Evolutionary conservation across 2,329 filamentous ascomycete genomes (phyloP).

Genomic region (Polychaeton citri): DNA sequence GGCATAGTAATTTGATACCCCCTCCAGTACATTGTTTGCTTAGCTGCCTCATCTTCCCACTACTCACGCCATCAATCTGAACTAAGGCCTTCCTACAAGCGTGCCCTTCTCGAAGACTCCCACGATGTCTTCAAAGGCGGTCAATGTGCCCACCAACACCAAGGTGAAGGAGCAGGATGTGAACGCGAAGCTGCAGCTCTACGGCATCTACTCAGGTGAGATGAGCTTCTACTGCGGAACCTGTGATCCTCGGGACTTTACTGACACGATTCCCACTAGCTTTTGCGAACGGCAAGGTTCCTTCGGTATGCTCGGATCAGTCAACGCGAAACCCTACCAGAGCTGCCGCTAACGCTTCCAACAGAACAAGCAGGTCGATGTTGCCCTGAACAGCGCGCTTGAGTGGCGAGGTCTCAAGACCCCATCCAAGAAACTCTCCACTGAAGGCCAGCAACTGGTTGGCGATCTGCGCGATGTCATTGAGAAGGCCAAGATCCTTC

Average conservation of each 20-base stretch:
- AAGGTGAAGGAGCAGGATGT: slow-evolving; percentile 73
- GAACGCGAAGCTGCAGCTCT: slow-evolving; percentile 87
- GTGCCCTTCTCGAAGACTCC: too few species aligned
- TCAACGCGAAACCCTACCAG: not conserved
- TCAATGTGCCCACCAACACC: slow-evolving; percentile 61
- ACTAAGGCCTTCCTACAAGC: too few species aligned
- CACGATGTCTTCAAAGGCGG: slow-evolving; percentile 25
- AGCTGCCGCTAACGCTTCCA: slow-evolving; percentile 5
- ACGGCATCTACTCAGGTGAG: slow-evolving; percentile 65
- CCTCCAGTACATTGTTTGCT: too few species aligned
- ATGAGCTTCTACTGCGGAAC: too few species aligned
- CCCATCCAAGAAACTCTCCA: slow-evolving; percentile 64
- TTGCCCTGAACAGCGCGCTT: slow-evolving; percentile 81
- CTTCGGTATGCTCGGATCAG: slow-evolving; percentile 48
- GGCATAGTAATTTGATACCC: too few species aligned
- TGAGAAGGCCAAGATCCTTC: slow-evolving; percentile 66
- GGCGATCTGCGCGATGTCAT: slow-evolving; percentile 67
- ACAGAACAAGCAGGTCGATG: slow-evolving; percentile 88
- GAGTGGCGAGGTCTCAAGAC: slow-evolving; percentile 53
- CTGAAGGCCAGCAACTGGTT: slow-evolving; percentile 69
- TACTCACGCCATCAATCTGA: too few species aligned
- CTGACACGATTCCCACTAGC: slow-evolving; percentile 47
- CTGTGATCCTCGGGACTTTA: slow-evolving; percentile 89
- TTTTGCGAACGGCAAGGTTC: slow-evolving; percentile 79
- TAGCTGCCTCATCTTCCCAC: too few species aligned